Percentiles rank a stretch among this genome's conserved stretches.
Conservation (phyloP, 345 rosid genomes). For the Linum usitatissimum region DNA sequence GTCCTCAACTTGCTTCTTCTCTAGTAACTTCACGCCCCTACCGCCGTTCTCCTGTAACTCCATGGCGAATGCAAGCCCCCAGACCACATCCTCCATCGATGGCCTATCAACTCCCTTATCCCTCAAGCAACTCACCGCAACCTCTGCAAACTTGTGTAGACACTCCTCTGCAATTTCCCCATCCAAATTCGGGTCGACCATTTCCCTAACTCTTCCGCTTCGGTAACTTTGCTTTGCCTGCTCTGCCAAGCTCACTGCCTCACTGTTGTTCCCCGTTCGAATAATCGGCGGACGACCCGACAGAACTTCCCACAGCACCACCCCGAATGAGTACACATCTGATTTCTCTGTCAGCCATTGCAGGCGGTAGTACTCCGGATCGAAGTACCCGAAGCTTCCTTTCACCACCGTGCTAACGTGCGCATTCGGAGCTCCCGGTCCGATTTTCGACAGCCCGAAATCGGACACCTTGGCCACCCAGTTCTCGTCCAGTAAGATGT, state of each 20-base stretch:
- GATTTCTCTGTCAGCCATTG: conserved; percentile 27
- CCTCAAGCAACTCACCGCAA: conserved; percentile 14
- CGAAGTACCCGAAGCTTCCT: conserved; percentile 24
- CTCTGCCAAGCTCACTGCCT: conserved; percentile 10
- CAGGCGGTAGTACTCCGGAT: conserved; percentile 20
- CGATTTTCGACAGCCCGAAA: conserved; percentile 21
- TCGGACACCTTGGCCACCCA: conserved; percentile 16
- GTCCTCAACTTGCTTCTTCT: not conserved
- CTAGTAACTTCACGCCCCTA: not conserved
- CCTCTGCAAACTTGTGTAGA: conserved; percentile 13
- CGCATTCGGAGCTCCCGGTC: conserved; percentile 7
- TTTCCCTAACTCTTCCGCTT: conserved; percentile 13
- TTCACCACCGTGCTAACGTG: conserved; percentile 24
- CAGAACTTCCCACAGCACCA: conserved; percentile 19
- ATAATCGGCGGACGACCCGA: conserved; percentile 15
- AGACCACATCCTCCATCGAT: conserved; percentile 17
- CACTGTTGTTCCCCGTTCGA: not conserved
- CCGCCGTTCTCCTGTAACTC: conserved; percentile 16
- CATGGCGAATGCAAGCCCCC: conserved; percentile 17
- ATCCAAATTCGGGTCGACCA: conserved; percentile 15
- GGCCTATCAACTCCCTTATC: conserved; percentile 18
- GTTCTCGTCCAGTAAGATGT: conserved; percentile 1
- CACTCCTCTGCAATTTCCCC: conserved; percentile 4
- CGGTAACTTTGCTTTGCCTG: conserved; percentile 9
- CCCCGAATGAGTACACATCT: conserved; percentile 29